Percentiles rank a stretch among this genome's conserved stretches.
Conservation (phyloP, 78 protist species). For the Isochrysis galbana region DNA sequence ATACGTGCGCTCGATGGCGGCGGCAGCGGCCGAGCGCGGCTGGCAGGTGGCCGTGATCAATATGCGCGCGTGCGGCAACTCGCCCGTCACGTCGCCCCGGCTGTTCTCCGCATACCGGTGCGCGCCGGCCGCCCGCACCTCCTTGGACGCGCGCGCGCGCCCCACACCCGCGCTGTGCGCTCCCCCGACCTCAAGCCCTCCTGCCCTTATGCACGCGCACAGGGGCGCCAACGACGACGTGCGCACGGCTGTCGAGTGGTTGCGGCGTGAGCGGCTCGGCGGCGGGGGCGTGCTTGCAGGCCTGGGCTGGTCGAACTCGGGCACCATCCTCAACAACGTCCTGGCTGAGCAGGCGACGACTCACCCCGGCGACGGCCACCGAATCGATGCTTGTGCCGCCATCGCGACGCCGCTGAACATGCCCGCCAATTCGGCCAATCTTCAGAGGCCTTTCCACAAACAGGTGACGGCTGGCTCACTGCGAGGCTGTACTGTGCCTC, state of each 20-base stretch:
- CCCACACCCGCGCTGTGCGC: neutral
- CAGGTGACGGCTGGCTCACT: no score
- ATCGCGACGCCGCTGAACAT: conserved; percentile 2
- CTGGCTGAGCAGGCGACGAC: conserved; percentile 12
- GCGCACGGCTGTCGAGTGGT: neutral
- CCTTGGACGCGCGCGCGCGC: neutral
- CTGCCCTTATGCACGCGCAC: no score
- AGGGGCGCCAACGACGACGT: conserved; percentile 13
- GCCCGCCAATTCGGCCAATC: neutral
- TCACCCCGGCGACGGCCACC: neutral
- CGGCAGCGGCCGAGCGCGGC: neutral
- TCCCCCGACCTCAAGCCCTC: no score
- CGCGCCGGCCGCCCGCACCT: no score
- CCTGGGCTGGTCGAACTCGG: conserved; percentile 6
- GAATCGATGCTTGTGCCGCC: neutral
- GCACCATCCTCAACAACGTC: neutral
- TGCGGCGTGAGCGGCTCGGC: neutral
- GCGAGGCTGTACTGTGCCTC: no score
- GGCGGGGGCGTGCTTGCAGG: neutral
- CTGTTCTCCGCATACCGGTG: neutral
- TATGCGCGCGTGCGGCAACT: conserved; percentile 24
- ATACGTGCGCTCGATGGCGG: conserved; percentile 18
- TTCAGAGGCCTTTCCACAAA: neutral
- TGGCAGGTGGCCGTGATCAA: conserved; percentile 24
- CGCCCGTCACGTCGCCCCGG: conserved; percentile 17